Percentiles rank a stretch among this genome's conserved stretches.
Conservation (phyloP, 495 filamentous ascomycete species). For the Achaetomiella virescens region DNA sequence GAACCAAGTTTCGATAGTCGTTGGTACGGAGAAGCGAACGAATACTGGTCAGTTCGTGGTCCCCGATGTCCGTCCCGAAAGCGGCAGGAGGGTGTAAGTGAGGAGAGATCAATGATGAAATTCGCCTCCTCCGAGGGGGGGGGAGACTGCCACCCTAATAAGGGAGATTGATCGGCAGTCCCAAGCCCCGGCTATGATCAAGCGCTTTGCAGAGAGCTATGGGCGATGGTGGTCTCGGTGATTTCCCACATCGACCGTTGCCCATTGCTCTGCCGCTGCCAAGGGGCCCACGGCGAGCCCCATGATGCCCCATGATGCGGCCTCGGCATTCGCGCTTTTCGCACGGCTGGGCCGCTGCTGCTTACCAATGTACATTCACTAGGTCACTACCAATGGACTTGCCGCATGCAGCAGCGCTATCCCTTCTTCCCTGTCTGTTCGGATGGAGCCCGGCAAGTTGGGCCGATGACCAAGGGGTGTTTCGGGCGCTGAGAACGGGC, state of each 20-base stretch:
- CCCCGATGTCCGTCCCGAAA: background rate
- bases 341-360: background rate
- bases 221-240: background rate
- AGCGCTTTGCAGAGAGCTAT: background rate
- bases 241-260: background rate
- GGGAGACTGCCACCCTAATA: background rate
- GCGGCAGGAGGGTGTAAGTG: background rate
- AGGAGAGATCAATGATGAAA: constrained; percentile 3
- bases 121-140: background rate
- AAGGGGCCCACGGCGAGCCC: background rate
- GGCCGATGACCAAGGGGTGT: background rate
- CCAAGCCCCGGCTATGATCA: background rate
- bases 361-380: constrained; percentile 5
- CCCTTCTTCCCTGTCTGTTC: background rate
- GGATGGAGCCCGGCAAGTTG: background rate
- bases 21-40: background rate
- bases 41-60: background rate
- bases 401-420: background rate
- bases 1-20: background rate
- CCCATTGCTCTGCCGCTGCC: background rate
- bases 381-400: background rate
- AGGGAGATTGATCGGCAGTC: constrained; percentile 1
- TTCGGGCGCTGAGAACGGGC: background rate
- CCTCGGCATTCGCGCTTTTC: constrained; percentile 14
- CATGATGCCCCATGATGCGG: background rate